These are phyloP conservation scores for Curvularia eragrostidis DNA, from an alignment of 2,329 filamentous ascomycete genomes.

Conservation along the genomic window DNA sequence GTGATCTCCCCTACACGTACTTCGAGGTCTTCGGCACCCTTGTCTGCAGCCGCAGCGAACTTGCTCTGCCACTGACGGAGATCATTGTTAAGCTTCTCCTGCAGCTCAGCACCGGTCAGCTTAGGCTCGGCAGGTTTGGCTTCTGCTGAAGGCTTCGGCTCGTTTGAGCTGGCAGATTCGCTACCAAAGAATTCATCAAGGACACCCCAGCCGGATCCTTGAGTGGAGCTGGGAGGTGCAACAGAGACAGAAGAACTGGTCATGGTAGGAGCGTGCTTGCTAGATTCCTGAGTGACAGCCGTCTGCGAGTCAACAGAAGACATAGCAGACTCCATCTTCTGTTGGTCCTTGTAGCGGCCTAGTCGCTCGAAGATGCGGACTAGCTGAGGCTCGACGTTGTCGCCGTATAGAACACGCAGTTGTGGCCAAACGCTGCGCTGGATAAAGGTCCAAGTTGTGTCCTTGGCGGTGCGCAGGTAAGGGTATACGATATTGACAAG, in stretches of 20 bases:
- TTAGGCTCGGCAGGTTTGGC: constrained; percentile 31
- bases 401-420: constrained; percentile 77
- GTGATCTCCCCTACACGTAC: constrained; percentile 74
- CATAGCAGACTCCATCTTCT: constrained; percentile 65
- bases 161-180: constrained; percentile 31
- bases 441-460: constrained; percentile 72
- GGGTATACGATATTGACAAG: constrained; percentile 74
- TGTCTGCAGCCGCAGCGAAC: constrained; percentile 83
- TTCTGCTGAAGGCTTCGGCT: constrained; percentile 22
- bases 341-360: constrained; percentile 73
- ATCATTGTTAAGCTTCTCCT: constrained; percentile 74
- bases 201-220: constrained; percentile 39
- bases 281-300: constrained; percentile 23
- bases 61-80: constrained; percentile 86
- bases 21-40: constrained; percentile 74
- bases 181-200: constrained; percentile 41
- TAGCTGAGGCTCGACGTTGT: constrained; percentile 95
- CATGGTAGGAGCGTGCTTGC: constrained; percentile 28
- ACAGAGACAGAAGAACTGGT: constrained; percentile 31
- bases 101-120: constrained; percentile 51
- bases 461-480: constrained; percentile 72
- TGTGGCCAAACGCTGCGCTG: constrained; percentile 82
- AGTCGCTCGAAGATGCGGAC: constrained; percentile 90
- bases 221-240: constrained; percentile 29
- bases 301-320: constrained; percentile 58